phyloP scores from a whole-genome alignment of 805 yeast genomes.

The Teunomyces tritomae region DNA sequence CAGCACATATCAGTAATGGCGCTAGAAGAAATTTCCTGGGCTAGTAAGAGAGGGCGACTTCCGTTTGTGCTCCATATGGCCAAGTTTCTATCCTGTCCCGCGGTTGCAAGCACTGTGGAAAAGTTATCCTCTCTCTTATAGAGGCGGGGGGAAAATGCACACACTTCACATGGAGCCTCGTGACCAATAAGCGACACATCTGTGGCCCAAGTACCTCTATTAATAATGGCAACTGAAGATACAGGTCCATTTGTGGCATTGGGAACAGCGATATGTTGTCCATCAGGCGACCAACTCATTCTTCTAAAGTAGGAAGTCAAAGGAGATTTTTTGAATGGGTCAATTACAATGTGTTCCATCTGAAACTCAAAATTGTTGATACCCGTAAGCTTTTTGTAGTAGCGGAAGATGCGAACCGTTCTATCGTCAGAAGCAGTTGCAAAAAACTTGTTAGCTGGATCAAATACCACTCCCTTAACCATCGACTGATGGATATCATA shows the following conservation, averaged over 20 bases:
- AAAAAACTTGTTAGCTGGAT: constrained; percentile 96
- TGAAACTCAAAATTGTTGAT: constrained; percentile 71
- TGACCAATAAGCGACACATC: constrained; percentile 75
- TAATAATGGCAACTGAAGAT: constrained; percentile 67
- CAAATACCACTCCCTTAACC: constrained; percentile 95
- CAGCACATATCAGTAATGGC: constrained; percentile 88
- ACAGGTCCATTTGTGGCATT: constrained; percentile 85
- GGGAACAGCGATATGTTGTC: constrained; percentile 81
- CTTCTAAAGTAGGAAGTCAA: constrained; percentile 86
- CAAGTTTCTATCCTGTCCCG: constrained; percentile 88
- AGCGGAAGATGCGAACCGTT: constrained; percentile 82
- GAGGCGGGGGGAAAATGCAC: constrained; percentile 67
- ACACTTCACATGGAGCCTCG: constrained; percentile 82
- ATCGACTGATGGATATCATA: constrained; percentile 92
- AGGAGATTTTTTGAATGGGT: constrained; percentile 88
- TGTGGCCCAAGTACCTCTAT: constrained; percentile 78
- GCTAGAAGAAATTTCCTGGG: constrained; percentile 69
- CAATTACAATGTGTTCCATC: constrained; percentile 76
- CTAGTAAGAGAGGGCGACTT: constrained; percentile 76
- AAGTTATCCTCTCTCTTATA: constrained; percentile 36
- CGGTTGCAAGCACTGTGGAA: constrained; percentile 85
- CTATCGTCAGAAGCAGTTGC: constrained; percentile 97
- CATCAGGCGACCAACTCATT: constrained; percentile 89
- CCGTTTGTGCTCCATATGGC: constrained; percentile 84
- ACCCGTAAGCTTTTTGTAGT: constrained; percentile 60